phyloP scores from a whole-genome alignment of 2,329 filamentous ascomycete genomes.

The Diaporthe sp. region DNA sequence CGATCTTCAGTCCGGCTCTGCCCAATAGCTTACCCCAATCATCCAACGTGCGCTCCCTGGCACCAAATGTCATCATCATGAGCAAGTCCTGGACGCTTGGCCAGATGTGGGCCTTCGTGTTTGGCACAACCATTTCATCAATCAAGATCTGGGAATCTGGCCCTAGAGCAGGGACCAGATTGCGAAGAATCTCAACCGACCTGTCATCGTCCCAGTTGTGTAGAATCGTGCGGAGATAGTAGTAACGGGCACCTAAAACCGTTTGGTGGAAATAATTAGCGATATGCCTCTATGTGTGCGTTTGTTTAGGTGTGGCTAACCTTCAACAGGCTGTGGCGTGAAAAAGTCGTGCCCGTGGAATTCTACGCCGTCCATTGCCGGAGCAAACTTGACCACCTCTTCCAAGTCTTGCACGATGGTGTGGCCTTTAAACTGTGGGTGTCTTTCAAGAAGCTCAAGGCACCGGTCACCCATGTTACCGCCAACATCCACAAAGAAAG shows the following conservation, averaged over 20 bases:
- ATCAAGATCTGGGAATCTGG: not conserved
- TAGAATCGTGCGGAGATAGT: not conserved
- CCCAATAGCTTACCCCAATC: not conserved
- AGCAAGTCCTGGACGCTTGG: not conserved
- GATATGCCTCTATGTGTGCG: not conserved
- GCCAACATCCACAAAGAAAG: not conserved
- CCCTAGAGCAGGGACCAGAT: not conserved
- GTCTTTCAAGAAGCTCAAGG: not conserved
- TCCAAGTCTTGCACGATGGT: constrained; percentile 24
- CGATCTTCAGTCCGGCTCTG: not conserved
- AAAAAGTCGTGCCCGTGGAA: constrained; percentile 23
- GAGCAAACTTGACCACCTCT: not conserved
- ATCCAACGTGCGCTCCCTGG: not conserved
- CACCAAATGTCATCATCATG: not conserved
- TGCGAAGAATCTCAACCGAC: not conserved
- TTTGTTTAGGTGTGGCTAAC: not conserved
- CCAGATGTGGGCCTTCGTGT: not conserved
- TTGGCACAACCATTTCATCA: not conserved
- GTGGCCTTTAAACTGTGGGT: not conserved
- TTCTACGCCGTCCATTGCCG: not conserved
- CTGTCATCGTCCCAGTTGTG: not conserved
- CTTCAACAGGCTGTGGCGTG: constrained; percentile 4
- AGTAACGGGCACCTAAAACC: not conserved
- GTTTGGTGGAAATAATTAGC: not conserved
- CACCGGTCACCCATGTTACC: not conserved